Base-by-base conservation (phyloP, 2,329 filamentous ascomycete genomes). In the Aureobasidium vineae region DNA sequence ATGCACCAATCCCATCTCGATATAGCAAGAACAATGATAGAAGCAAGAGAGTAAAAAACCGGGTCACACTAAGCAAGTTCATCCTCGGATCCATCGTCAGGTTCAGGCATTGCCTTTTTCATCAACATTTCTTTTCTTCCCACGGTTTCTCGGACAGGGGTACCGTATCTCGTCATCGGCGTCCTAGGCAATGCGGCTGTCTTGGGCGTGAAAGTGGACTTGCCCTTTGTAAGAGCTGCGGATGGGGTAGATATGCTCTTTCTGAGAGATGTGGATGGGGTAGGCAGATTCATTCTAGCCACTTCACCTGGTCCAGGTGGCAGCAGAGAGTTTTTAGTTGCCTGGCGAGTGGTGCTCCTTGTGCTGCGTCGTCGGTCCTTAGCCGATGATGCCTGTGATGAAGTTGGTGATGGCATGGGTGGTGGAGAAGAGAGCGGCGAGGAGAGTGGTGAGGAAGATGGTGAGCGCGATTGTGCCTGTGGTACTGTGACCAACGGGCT, bases 41-140 rank as follows among this genome's bases (percentile, higher is more conserved):
- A 31, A 43, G 21, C 3, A 57, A 59, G 36, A 23, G 13, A 28
- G 33, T 3, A 41, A 41, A 26, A 28, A 41, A 16, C 16, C 13
- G 26, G 6, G 28, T 4, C 5, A 16, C 28, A 33, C 19, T n/a
- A 56, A 36, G 61, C 61, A 47, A 65, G 61, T 56, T 65, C 61
- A 38, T 65, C 61, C 50, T 65, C 61, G 5, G 61, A 65, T n/a
- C 61, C 61, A 47, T 65, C 61, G 28, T 65, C 61, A 28, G 50
- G 50, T 38, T 23, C 19, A 16, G 49, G 33, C 38, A 64, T 53
- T 1, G 43, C 31, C n/a, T 50, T 49, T n/a, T 47, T 65, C 41
- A n/a, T 52, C 61, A 38, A 13, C 38, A 63, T 63, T 21, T 63
- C 47, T 33, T 49, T 52, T 19, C 50, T 47, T 38, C 41, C 61